Evolutionary conservation across 164 flowering plant species (phyloP).

Genomic region (Aristolochia californica): DNA sequence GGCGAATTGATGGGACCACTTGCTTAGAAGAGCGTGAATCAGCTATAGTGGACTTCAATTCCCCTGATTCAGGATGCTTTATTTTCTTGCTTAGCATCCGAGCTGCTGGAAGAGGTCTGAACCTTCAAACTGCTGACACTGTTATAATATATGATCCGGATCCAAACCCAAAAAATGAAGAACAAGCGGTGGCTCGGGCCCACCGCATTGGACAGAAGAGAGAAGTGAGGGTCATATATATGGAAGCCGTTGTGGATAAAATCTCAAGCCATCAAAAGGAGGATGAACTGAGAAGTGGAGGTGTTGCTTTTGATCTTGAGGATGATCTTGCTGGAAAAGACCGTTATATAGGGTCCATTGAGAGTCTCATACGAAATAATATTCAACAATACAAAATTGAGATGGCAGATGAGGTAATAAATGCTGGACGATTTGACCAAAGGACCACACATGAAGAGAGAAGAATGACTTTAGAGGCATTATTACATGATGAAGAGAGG

Average conservation of each 20-base stretch:
- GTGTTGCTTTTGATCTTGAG: conserved; percentile 58
- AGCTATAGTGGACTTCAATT: conserved; percentile 88
- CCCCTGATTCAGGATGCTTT: conserved; percentile 70
- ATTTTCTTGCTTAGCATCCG: conserved; percentile 97
- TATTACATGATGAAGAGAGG: conserved; percentile 96
- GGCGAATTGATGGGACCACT: conserved; percentile 95
- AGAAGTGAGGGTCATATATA: conserved; percentile 91
- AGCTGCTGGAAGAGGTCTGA: conserved; percentile 97
- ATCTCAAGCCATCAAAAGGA: conserved; percentile 82
- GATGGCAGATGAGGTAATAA: conserved; percentile 99
- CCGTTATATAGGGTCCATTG: conserved; percentile 95
- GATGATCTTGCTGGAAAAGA: conserved; percentile 99
- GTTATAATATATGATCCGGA: conserved; percentile 98
- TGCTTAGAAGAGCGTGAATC: conserved; percentile 96
- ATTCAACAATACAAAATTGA: conserved; percentile 99
- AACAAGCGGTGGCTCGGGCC: conserved; percentile 98
- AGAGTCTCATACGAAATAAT: conserved; percentile 88
- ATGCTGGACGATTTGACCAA: conserved; percentile 99
- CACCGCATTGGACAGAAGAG: conserved; percentile 96
- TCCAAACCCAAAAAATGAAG: conserved; percentile 98
- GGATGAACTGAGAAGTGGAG: conserved; percentile 77
- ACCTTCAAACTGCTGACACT: conserved; percentile 96
- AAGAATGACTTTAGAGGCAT: conserved; percentile 78
- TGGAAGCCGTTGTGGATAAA: conserved; percentile 97
- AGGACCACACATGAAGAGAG: conserved; percentile 99